Evolutionary conservation across 2,329 filamentous ascomycete species (phyloP).

Genomic region (Arachnomyces sp.): DNA sequence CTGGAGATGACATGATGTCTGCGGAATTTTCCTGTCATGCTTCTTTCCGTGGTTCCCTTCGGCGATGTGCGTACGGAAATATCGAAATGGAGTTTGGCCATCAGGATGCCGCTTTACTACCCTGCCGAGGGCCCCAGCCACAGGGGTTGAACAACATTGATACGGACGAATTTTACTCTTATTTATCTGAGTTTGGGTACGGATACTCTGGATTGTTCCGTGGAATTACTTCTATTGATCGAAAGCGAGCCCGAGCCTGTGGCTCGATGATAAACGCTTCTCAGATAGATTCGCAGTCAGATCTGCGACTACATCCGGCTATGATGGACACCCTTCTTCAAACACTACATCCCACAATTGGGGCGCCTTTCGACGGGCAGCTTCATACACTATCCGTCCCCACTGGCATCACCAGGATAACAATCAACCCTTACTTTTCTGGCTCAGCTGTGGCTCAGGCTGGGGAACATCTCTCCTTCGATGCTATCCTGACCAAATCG

Average conservation of each 20-base stretch:
- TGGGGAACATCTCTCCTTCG: background rate
- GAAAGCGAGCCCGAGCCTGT: too few relatives aligned
- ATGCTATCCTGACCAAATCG: background rate
- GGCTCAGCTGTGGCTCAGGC: slow-evolving; percentile 1
- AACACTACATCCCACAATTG: slow-evolving; percentile 11
- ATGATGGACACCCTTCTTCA: slow-evolving; percentile 17
- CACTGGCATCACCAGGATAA: slow-evolving; percentile 4
- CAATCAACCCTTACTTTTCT: background rate
- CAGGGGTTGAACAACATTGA: too few relatives aligned
- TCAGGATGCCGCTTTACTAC: too few relatives aligned
- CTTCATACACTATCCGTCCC: slow-evolving; percentile 14
- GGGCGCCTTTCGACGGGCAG: slow-evolving; percentile 12
- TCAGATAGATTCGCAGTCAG: background rate
- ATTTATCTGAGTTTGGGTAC: too few relatives aligned
- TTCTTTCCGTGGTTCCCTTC: background rate
- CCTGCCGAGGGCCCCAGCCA: too few relatives aligned
- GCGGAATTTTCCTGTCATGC: slow-evolving; percentile 1
- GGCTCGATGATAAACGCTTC: background rate
- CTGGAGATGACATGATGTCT: background rate
- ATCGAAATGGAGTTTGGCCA: too few relatives aligned
- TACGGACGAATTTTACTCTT: too few relatives aligned
- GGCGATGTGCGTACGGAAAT: background rate
- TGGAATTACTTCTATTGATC: background rate
- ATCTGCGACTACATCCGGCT: slow-evolving; percentile 12
- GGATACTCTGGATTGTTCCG: background rate